Conservation (phyloP, 441 rosid genomes). For the Gossypium schwendimanii region DNA sequence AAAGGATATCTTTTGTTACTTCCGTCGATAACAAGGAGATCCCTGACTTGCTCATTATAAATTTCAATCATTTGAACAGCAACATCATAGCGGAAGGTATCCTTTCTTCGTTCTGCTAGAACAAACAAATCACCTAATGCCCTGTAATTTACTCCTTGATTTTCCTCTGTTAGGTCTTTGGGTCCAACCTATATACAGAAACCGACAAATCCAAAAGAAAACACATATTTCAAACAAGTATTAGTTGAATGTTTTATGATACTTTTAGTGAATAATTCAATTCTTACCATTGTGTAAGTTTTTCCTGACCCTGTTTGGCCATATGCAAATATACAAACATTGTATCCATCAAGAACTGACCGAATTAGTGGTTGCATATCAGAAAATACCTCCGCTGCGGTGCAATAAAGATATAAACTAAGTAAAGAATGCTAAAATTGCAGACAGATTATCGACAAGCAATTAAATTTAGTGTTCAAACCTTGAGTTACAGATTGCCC, state of each 20-base stretch:
- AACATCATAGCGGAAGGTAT: constrained; percentile 61
- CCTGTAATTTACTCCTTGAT: constrained; percentile 83
- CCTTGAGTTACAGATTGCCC: constrained; percentile 94
- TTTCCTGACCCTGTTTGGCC: constrained; percentile 85
- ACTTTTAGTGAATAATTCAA: constrained; percentile 5
- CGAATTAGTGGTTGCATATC: constrained; percentile 74
- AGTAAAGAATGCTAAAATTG: constrained; percentile 9
- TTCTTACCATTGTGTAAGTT: constrained; percentile 81
- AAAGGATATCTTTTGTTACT: constrained; percentile 89
- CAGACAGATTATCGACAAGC: not conserved
- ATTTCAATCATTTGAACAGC: constrained; percentile 98
- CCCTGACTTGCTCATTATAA: constrained; percentile 93
- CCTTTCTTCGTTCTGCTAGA: constrained; percentile 76
- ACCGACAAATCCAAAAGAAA: not conserved
- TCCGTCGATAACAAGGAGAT: constrained; percentile 82
- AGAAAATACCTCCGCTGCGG: constrained; percentile 82
- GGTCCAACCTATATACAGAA: constrained; percentile 67
- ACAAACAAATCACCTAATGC: constrained; percentile 82
- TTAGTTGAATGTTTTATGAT: constrained; percentile 1
- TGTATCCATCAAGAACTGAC: constrained; percentile 70
- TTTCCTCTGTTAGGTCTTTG: constrained; percentile 64
- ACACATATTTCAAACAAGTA: not conserved
- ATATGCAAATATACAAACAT: constrained; percentile 77
- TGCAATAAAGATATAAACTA: constrained; percentile 9
- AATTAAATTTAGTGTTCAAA: constrained; percentile 11